Conservation (phyloP, 1,284 basidiomycete genomes). For the Vanrija sp. region DNA sequence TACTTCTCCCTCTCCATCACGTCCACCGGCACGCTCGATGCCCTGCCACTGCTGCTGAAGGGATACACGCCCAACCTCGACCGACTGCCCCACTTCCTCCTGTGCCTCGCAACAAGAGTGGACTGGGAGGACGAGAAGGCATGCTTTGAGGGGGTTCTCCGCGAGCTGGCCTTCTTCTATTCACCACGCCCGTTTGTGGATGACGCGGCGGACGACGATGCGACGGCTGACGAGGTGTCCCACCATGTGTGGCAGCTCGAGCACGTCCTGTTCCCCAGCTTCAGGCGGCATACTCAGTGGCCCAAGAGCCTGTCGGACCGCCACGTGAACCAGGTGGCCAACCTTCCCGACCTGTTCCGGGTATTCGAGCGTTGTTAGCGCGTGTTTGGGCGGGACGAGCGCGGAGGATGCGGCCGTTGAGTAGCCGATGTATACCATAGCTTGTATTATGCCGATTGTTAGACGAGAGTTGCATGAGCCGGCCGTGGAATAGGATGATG, state of each 20-base stretch:
- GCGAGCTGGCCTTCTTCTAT: constrained; percentile 88
- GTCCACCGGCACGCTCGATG: constrained; percentile 62
- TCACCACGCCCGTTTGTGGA: constrained; percentile 56
- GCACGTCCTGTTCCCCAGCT: constrained; percentile 77
- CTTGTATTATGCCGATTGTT: no score
- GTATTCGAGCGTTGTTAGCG: constrained; percentile 79
- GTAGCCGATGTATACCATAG: no score
- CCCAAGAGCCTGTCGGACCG: constrained; percentile 6
- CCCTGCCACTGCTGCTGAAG: constrained; percentile 73
- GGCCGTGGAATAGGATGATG: no score
- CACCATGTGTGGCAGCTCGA: constrained; percentile 77
- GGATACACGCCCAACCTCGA: constrained; percentile 83
- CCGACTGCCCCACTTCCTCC: constrained; percentile 75
- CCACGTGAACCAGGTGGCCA: constrained; percentile 77
- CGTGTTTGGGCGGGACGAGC: background rate
- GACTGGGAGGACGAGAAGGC: constrained; percentile 79
- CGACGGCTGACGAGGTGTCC: constrained; percentile 37
- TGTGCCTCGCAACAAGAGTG: constrained; percentile 81
- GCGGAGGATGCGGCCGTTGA: no score
- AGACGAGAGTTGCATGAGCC: no score
- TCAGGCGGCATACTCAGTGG: constrained; percentile 57
- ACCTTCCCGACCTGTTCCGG: constrained; percentile 79
- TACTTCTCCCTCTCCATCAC: constrained; percentile 81
- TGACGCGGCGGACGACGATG: constrained; percentile 13
- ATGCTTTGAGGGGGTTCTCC: constrained; percentile 81